A percentile compares a stretch with the other conserved stretches of the same genome.
phyloP scores from a whole-genome alignment of 306 rosid genomes.

The Sechiopsis laciniata region DNA sequence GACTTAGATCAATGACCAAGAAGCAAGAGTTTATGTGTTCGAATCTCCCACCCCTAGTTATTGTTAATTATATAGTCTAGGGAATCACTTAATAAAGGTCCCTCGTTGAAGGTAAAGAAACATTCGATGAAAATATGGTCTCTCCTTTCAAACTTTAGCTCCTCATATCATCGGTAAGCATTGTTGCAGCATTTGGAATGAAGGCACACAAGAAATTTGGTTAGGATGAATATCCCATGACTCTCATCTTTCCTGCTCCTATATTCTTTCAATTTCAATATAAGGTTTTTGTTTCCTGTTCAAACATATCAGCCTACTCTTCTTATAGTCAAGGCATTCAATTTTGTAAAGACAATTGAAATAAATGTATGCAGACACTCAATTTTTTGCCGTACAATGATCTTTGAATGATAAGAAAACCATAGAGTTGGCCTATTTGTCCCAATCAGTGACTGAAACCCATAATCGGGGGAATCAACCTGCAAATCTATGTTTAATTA shows the following conservation, averaged over 20 bases:
- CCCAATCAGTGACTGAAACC: neutral
- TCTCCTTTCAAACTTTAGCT: neutral
- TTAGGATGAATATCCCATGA: neutral
- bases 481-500: neutral
- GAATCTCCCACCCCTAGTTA: too few relatives aligned
- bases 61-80: neutral
- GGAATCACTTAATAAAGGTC: neutral
- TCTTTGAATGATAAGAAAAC: neutral
- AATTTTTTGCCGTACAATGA: neutral
- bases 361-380: neutral
- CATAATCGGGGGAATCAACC: neutral
- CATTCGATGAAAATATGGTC: neutral
- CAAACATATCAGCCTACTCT: neutral
- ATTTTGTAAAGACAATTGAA: neutral
- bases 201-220: neutral
- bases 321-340: neutral
- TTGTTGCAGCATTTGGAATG: neutral
- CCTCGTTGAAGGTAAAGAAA: neutral
- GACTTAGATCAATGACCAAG: too few relatives aligned
- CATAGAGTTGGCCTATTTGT: neutral
- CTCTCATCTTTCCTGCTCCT: neutral
- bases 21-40: too few relatives aligned
- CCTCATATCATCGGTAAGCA: neutral
- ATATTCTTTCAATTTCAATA: neutral
- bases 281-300: neutral